phyloP scores from a whole-genome alignment of 2,329 filamentous ascomycete species.

The Sclerotinia trifoliorum region DNA sequence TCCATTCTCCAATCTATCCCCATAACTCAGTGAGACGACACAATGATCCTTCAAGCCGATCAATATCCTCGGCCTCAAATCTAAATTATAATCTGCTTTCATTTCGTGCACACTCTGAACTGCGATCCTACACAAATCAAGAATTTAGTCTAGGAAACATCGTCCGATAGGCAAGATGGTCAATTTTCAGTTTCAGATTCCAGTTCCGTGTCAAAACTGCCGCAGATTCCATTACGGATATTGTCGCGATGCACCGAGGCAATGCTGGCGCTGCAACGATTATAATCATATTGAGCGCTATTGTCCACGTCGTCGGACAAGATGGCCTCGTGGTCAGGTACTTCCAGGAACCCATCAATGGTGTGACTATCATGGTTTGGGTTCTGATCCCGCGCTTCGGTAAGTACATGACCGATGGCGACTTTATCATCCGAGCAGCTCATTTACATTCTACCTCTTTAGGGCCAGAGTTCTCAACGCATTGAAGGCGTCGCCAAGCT shows the following conservation, averaged over 20 bases:
- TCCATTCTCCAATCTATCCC: background rate
- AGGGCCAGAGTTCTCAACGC: slow-evolving; percentile 29
- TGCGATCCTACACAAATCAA: background rate
- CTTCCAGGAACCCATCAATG: slow-evolving; percentile 30
- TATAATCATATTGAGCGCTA: slow-evolving; percentile 32
- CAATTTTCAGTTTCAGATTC: slow-evolving; percentile 26
- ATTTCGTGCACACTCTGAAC: no score
- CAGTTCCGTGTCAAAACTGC: slow-evolving; percentile 31
- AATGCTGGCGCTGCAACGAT: slow-evolving; percentile 29
- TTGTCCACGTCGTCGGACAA: slow-evolving; percentile 28
- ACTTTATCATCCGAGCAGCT: background rate
- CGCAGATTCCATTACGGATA: slow-evolving; percentile 31
- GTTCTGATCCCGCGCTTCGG: slow-evolving; percentile 26
- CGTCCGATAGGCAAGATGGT: slow-evolving; percentile 1
- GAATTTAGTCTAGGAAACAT: no score
- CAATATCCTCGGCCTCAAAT: background rate
- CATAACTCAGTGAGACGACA: no score
- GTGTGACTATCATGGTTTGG: slow-evolving; percentile 29
- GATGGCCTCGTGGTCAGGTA: slow-evolving; percentile 23
- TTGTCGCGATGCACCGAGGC: slow-evolving; percentile 25
- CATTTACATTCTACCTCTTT: background rate
- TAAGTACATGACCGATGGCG: background rate
- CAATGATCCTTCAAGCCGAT: background rate
- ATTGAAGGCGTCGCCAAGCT: slow-evolving; percentile 31
- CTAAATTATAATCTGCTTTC: no score